phyloP scores from a whole-genome alignment of 176 grass and related monocot genomes.

The Cocos nucifera region DNA sequence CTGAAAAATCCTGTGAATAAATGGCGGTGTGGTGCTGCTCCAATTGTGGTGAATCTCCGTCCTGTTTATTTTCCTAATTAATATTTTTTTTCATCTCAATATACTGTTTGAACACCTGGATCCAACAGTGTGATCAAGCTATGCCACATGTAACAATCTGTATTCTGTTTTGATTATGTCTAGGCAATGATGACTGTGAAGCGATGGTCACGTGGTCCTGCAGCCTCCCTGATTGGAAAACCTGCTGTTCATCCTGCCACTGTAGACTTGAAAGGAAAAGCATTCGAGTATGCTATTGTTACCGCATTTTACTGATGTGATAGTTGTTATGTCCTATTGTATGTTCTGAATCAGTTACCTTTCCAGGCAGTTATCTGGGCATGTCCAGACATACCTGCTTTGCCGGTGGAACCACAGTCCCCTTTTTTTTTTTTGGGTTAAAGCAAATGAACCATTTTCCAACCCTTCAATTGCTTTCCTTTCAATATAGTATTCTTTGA shows the following conservation, averaged over 20 bases:
- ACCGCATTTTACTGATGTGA: background rate
- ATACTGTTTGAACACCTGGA: too few species aligned
- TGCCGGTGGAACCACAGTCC: background rate
- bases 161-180: conserved; percentile 6
- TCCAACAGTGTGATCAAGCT: too few species aligned
- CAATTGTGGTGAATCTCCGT: conserved; percentile 58
- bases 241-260: conserved; percentile 88
- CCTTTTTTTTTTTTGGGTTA: too few species aligned
- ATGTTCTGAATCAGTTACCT: too few species aligned
- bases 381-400: background rate
- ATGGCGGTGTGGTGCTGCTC: conserved; percentile 92
- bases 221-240: conserved; percentile 69
- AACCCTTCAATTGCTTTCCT: too few species aligned
- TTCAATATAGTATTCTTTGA: too few species aligned
- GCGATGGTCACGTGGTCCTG: conserved; percentile 65
- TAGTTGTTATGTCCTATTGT: background rate
- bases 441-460: too few species aligned
- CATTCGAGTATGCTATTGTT: conserved; percentile 71
- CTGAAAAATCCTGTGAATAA: conserved; percentile 90
- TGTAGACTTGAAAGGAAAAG: conserved; percentile 89
- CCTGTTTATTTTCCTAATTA: background rate
- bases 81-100: too few species aligned
- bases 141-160: background rate
- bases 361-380: background rate
- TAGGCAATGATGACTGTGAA: conserved; percentile 99